Evolutionary conservation across 768 basidiomycete genomes (phyloP), one percentile per base, ranked within the genome.

Genomic region (Roridomyces roridus): DNA sequence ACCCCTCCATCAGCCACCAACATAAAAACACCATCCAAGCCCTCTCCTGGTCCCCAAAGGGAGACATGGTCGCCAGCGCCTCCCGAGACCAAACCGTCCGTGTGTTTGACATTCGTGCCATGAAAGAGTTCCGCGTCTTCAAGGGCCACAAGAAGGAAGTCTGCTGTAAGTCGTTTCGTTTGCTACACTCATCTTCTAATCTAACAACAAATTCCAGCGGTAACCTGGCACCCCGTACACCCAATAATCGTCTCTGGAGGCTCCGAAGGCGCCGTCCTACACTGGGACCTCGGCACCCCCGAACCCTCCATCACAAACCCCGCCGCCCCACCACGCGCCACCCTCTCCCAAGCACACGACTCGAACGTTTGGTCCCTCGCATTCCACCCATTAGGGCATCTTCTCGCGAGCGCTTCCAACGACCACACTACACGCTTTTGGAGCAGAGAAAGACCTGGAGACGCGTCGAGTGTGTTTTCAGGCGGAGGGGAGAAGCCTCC

Each of bases 401-500:
- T 98, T 65, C 87, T 99, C 65, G 94, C 89, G 59, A 89, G 86
- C 59, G 97, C 90, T 10, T 92, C 91, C n/a, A 98, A 97, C 77
- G 97, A 99, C 78, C 94, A 96, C 76, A 98, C 97, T 6, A 97
- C 96, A 6, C 85, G 96, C n/a, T 99, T 98, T 82, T 98, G 97
- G 96, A 88, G 89, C 44, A 85, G 96, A 65, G 92, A 94, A 68
- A 83, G 92, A 4, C 92, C 92, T 0, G 91, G 92, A n/a, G 92
- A 93, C 64, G 80, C 82, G 1, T 79, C 82, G n/a, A 85, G 83
- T 50, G 91, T 87, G 37, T 92, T 92, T 71, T 85, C 85, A 0
- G 88, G 85, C 8, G 91, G 89, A 6, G 92, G 91, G 15, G 91
- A 94, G 77, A 92, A 91, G 72, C 93, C 92, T 12, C 89, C 90